Percentiles rank a stretch among this genome's conserved stretches.
phyloP scores from a whole-genome alignment of 805 yeast species.

The Spathaspora girioi region DNA sequence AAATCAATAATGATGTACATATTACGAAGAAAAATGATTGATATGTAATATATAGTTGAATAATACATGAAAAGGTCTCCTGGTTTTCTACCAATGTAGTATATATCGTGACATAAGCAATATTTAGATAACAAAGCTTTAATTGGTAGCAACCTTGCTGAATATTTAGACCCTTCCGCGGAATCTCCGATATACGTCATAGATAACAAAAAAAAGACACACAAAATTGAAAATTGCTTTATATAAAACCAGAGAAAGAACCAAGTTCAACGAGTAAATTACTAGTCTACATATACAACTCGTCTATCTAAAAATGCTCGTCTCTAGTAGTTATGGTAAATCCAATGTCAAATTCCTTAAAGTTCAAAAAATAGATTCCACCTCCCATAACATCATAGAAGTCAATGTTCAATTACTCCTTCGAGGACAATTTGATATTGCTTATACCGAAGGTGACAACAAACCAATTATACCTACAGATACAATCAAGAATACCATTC shows the following conservation, averaged over 20 bases:
- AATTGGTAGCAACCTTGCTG: background rate
- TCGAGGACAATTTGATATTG: conserved; percentile 72
- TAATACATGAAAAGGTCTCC: too few species aligned
- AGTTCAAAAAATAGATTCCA: conserved; percentile 67
- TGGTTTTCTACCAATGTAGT: background rate
- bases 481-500: conserved; percentile 85
- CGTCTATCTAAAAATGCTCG: conserved; percentile 13
- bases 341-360: conserved; percentile 90
- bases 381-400: conserved; percentile 81
- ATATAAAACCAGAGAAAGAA: background rate
- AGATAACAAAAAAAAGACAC: background rate
- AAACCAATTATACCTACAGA: conserved; percentile 90
- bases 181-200: background rate
- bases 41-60: too few species aligned
- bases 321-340: conserved; percentile 76
- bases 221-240: background rate
- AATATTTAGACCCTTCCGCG: background rate
- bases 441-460: conserved; percentile 89
- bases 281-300: conserved; percentile 6
- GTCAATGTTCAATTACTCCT: conserved; percentile 75
- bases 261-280: background rate
- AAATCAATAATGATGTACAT: background rate
- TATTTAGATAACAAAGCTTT: background rate
- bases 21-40: background rate
- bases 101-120: background rate